Conservation (phyloP, 768 basidiomycete species). For the Trametes cinnabarina region DNA sequence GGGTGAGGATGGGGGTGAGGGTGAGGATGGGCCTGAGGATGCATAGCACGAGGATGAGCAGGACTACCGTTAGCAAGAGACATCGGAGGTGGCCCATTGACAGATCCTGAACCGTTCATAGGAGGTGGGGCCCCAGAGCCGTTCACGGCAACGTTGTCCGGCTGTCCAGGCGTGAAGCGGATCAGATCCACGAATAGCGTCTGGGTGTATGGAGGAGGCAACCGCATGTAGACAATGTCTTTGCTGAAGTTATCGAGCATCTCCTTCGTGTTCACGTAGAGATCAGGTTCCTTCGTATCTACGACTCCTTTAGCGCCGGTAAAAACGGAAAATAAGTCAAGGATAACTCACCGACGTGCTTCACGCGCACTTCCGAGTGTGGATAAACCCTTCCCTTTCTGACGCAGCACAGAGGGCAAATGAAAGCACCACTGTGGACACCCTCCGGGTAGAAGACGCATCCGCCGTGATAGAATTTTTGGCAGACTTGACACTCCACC, state of each 20-base stretch:
- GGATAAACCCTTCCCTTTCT: slow-evolving; percentile 70
- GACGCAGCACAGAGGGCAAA: slow-evolving; percentile 76
- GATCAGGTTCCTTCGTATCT: slow-evolving; percentile 50
- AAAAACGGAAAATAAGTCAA: not conserved
- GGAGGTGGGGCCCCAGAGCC: slow-evolving; percentile 17
- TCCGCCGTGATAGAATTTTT: slow-evolving; percentile 63
- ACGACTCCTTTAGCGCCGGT: slow-evolving; percentile 24
- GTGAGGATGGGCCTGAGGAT: slow-evolving; percentile 7
- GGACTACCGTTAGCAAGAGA: slow-evolving; percentile 15
- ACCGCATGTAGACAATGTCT: slow-evolving; percentile 65
- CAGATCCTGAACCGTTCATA: not conserved
- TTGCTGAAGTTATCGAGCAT: slow-evolving; percentile 77
- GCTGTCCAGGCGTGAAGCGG: slow-evolving; percentile 54
- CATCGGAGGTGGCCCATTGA: not conserved
- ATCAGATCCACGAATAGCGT: slow-evolving; percentile 77
- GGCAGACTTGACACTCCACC: slow-evolving; percentile 67
- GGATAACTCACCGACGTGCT: slow-evolving; percentile 51
- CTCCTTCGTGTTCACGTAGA: slow-evolving; percentile 67
- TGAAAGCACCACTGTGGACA: slow-evolving; percentile 42
- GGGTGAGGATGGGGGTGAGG: slow-evolving; percentile 29
- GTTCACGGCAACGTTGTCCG: slow-evolving; percentile 38
- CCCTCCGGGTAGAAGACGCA: slow-evolving; percentile 73
- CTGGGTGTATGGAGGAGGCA: slow-evolving; percentile 59
- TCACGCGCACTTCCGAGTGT: slow-evolving; percentile 75
- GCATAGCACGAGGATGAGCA: slow-evolving; percentile 13